Evolutionary conservation across 176 grass and related monocot species (phyloP).

Genomic region (Musa itinerans): DNA sequence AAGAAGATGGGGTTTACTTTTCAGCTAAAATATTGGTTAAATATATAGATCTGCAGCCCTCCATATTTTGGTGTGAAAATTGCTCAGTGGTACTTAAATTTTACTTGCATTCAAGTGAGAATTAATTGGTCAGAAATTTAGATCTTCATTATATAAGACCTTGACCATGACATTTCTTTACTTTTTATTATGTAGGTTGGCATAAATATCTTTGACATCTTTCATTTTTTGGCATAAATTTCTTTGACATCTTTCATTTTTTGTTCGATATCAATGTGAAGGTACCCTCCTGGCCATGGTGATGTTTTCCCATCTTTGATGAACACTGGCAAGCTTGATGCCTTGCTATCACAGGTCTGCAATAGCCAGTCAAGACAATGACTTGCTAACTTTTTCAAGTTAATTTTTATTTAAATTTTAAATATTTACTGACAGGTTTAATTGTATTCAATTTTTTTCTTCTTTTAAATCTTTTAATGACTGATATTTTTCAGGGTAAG

Average conservation of each 20-base stretch:
- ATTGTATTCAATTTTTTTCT: not conserved
- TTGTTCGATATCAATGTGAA: conserved; percentile 30
- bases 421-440: too few relatives aligned
- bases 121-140: too few relatives aligned
- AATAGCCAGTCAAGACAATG: not conserved
- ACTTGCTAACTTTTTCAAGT: too few relatives aligned
- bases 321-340: conserved; percentile 90
- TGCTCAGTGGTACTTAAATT: too few relatives aligned
- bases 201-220: not conserved
- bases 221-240: not conserved
- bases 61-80: too few relatives aligned
- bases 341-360: conserved; percentile 62
- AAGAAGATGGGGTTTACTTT: too few relatives aligned
- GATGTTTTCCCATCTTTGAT: conserved; percentile 77
- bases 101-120: too few relatives aligned
- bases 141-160: too few relatives aligned
- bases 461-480: conserved; percentile 4
- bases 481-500: conserved; percentile 58
- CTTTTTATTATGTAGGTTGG: too few relatives aligned
- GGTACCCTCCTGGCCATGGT: conserved; percentile 98
- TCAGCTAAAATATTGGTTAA: too few relatives aligned
- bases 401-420: not conserved
- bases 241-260: conserved; percentile 10
- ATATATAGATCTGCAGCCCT: too few relatives aligned
- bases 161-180: too few relatives aligned